A percentile compares a stretch with the other conserved stretches of the same genome.
These are phyloP conservation scores for Castanospermum australe DNA, from an alignment of 306 rosid genomes.

Conservation along the genomic window DNA sequence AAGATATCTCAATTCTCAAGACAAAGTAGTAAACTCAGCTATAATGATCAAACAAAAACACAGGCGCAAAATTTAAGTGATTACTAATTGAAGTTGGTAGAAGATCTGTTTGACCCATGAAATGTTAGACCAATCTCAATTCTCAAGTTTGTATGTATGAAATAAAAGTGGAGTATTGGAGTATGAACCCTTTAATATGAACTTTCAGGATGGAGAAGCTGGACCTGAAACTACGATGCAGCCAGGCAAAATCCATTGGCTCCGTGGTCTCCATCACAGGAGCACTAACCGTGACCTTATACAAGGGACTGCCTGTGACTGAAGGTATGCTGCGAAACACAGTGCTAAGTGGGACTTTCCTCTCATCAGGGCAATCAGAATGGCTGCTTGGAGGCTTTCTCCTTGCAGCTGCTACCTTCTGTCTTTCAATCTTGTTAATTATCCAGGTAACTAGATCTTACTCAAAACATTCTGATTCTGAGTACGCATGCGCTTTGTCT, in stretches of 20 bases:
- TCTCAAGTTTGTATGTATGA: no score
- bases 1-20: no score
- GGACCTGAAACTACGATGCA: slow-evolving; percentile 32
- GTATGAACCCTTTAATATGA: neutral
- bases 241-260: slow-evolving; percentile 38
- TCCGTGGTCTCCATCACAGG: slow-evolving; percentile 38
- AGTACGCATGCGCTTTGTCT: neutral
- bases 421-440: slow-evolving; percentile 4
- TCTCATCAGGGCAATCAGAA: slow-evolving; percentile 6
- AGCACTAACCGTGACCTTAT: slow-evolving; percentile 38
- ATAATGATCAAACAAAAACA: no score
- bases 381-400: slow-evolving; percentile 48
- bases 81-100: no score
- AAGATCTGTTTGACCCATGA: no score
- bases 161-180: neutral
- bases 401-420: slow-evolving; percentile 20
- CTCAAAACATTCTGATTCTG: neutral
- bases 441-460: slow-evolving; percentile 9
- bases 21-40: no score
- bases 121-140: neutral
- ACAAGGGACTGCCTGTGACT: slow-evolving; percentile 33
- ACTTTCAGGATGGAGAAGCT: slow-evolving; percentile 35
- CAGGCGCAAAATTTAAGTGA: no score
- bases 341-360: neutral
- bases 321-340: neutral